These are phyloP conservation scores for Nymphaea thermarum DNA, from an alignment of 164 flowering plant species.

Conservation along the genomic window DNA sequence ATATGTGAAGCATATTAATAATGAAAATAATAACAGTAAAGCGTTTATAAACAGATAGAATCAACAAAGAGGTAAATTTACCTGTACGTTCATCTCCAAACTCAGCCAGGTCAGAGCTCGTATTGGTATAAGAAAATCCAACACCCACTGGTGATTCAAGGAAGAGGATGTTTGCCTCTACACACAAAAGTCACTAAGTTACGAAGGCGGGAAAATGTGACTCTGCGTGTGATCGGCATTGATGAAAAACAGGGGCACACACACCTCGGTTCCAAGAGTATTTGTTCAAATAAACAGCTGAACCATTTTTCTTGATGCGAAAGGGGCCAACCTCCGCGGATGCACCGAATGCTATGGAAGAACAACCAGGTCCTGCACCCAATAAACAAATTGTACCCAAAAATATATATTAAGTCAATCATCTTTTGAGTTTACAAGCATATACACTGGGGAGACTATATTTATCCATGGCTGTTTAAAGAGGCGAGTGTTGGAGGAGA, in stretches of 20 bases:
- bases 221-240: background rate
- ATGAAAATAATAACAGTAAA: no score
- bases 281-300: constrained; percentile 58
- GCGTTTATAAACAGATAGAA: no score
- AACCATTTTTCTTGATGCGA: constrained; percentile 45
- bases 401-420: no score
- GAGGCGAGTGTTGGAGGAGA: no score
- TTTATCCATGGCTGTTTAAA: no score
- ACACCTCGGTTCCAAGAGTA: constrained; percentile 82
- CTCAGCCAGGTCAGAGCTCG: constrained; percentile 46
- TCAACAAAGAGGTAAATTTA: constrained; percentile 8
- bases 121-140: constrained; percentile 82
- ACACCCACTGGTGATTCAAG: constrained; percentile 94
- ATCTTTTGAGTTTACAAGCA: no score
- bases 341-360: constrained; percentile 89
- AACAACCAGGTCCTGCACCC: constrained; percentile 86
- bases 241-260: background rate
- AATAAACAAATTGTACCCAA: no score
- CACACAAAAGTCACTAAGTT: background rate
- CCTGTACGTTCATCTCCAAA: constrained; percentile 75
- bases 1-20: no score
- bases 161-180: constrained; percentile 80
- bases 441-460: no score
- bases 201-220: background rate
- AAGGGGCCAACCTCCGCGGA: constrained; percentile 93